Evolutionary conservation across 2,329 filamentous ascomycete species (phyloP), one percentile per base, ranked within the genome.

Genomic region (Pseudofabraea citricarpa): DNA sequence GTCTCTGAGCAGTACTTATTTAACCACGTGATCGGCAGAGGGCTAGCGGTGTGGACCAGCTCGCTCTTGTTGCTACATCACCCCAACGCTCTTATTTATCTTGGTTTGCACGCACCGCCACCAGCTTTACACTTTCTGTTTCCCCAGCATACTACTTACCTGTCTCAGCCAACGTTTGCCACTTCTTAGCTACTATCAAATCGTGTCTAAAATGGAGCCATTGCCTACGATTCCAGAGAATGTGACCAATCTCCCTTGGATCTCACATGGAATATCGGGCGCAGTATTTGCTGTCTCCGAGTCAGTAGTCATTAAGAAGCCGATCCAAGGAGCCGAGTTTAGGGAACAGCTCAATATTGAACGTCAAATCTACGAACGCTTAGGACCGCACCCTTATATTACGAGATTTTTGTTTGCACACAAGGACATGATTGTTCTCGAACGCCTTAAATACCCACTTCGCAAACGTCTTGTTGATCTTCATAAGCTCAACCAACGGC

Each of bases 361-460:
- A 31, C 27, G 31, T 21, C 27, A 19, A 32, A 42, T 42, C 27
- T 42, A 42, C 22, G 40, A 42, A 36, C 27, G 27, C 27, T 20
- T 42, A 42, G 31, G 40, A 13, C 40, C 40, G 15, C 40, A 42
- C 20, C 40, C 40, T 36, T 36, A 36, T 36, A 35, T 42, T 36
- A 36, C 31, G 31, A 42, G 36, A 31, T 21, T 18, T 19, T 21
- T 42, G 20, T 10, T 16, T 21, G 26, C 40, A 13, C 27, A 21
- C 15, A 20, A 42, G 18, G 27, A 31, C 6, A 26, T 36, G 27
- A 35, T 42, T 31, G 21, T 36, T 42, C 27, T 42, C 29, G 40
- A 42, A 41, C 39, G 39, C 39, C 39, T 41, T 19, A 13, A 41
- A 27, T 41, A 41, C 27, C 39, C 39, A 41, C 39, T 41, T 27